Evolutionary conservation across 202 grass and related monocot genomes (phyloP).

Genomic region (Thinopyrum obtusiflorum): DNA sequence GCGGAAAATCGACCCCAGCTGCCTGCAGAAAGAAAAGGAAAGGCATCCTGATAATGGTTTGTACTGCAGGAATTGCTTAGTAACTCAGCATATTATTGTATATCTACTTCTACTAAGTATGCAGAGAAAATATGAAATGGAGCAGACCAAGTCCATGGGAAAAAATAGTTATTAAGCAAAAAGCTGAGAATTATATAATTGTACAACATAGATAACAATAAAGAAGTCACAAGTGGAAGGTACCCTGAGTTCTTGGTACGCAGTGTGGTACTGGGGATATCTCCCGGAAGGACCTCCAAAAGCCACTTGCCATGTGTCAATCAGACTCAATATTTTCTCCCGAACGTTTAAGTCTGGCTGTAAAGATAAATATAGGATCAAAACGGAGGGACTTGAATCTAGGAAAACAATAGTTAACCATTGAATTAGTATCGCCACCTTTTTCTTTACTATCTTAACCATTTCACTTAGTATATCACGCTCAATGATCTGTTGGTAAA

Average conservation of each 20-base stretch:
- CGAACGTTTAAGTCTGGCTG: conserved; percentile 88
- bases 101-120: no score
- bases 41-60: conserved; percentile 14
- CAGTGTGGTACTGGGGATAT: conserved; percentile 84
- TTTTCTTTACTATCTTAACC: conserved; percentile 99
- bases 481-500: conserved; percentile 89
- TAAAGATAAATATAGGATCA: conserved; percentile 34
- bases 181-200: background rate
- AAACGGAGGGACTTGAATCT: conserved; percentile 11
- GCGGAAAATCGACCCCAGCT: conserved; percentile 96
- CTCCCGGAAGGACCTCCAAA: conserved; percentile 87
- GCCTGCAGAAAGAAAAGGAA: conserved; percentile 51
- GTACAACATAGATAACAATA: conserved; percentile 2
- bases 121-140: background rate
- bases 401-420: conserved; percentile 5
- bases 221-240: background rate
- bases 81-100: conserved; percentile 18
- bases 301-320: conserved; percentile 99
- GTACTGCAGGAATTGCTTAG: background rate
- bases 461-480: conserved; percentile 99
- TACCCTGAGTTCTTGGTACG: conserved; percentile 97
- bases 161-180: background rate
- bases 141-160: background rate
- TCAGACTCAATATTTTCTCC: conserved; percentile 93
- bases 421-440: conserved; percentile 50